Evolutionary conservation across 2,329 filamentous ascomycete species (phyloP).

Genomic region (Verticillium dahliae): DNA sequence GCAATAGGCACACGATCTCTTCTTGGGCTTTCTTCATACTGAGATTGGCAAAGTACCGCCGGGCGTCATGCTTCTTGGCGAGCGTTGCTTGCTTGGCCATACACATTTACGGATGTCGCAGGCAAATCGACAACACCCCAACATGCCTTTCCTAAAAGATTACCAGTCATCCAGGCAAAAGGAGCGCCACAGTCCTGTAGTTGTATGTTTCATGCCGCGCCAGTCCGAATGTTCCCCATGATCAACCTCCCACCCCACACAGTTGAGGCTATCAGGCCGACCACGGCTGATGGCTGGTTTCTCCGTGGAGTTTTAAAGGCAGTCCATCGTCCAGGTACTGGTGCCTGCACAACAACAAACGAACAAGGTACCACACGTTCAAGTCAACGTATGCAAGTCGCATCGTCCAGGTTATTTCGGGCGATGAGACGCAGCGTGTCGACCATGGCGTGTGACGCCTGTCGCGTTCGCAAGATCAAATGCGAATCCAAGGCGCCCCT

Average conservation of each 20-base stretch:
- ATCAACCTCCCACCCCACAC: background rate
- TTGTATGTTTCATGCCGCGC: background rate
- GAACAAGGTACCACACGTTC: background rate
- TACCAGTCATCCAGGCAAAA: background rate
- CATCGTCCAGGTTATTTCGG: background rate
- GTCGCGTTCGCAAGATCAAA: background rate
- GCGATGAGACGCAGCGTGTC: background rate
- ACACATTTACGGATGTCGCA: background rate
- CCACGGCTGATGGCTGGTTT: background rate
- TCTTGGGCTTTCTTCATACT: too few species aligned
- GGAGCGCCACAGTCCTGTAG: background rate
- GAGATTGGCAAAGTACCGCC: too few species aligned
- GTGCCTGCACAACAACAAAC: background rate
- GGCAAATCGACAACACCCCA: background rate
- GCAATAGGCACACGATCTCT: too few species aligned
- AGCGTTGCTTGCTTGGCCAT: too few species aligned
- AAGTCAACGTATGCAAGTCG: background rate
- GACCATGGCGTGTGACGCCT: slow-evolving; percentile 1
- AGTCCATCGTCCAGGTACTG: background rate
- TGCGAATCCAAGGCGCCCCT: background rate
- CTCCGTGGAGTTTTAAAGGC: background rate
- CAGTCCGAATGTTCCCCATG: background rate
- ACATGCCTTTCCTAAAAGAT: background rate
- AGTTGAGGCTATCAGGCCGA: background rate
- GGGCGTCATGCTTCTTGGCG: too few species aligned